Percentiles rank a stretch among this genome's conserved stretches.
Evolutionary conservation across 2,329 filamentous ascomycete genomes (phyloP).

Genomic region (Ascochyta pisi): DNA sequence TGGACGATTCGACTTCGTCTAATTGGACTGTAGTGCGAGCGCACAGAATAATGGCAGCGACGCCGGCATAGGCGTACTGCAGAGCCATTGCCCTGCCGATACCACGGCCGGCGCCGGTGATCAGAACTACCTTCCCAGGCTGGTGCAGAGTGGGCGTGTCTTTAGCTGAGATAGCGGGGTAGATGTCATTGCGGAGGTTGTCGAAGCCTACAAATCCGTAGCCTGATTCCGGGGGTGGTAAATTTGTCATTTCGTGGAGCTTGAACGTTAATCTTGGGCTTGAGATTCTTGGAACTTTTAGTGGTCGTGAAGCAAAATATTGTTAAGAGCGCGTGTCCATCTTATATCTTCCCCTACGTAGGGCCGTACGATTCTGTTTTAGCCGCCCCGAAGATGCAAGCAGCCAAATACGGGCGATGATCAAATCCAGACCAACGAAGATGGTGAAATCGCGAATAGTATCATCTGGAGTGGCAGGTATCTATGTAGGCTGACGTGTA

Average conservation of each 20-base stretch:
- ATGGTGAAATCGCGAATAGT: too few relatives aligned
- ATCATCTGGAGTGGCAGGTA: too few relatives aligned
- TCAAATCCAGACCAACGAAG: too few relatives aligned
- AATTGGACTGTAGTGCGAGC: conserved; percentile 56
- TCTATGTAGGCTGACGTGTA: too few relatives aligned
- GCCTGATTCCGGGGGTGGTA: conserved; percentile 2
- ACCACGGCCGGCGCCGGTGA: conserved; percentile 63
- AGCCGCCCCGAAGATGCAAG: too few relatives aligned
- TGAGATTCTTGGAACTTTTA: too few relatives aligned
- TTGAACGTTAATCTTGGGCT: too few relatives aligned
- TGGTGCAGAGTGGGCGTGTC: conserved; percentile 47
- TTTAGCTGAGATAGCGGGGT: conserved; percentile 58
- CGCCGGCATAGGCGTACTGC: conserved; percentile 62
- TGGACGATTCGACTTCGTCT: conserved; percentile 42
- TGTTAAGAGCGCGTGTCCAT: too few relatives aligned
- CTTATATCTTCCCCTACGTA: too few relatives aligned
- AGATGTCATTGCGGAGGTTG: conserved; percentile 57
- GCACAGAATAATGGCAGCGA: conserved; percentile 59
- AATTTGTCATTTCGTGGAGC: neutral
- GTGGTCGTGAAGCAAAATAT: too few relatives aligned
- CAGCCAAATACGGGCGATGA: too few relatives aligned
- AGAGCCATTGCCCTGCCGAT: conserved; percentile 62
- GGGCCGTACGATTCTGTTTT: too few relatives aligned
- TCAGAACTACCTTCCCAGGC: conserved; percentile 54
- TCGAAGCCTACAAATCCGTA: conserved; percentile 24